Evolutionary conservation across 106 monocot genomes (phyloP), one percentile per base, ranked within the genome.

Genomic region (Dendrobium officinale): DNA sequence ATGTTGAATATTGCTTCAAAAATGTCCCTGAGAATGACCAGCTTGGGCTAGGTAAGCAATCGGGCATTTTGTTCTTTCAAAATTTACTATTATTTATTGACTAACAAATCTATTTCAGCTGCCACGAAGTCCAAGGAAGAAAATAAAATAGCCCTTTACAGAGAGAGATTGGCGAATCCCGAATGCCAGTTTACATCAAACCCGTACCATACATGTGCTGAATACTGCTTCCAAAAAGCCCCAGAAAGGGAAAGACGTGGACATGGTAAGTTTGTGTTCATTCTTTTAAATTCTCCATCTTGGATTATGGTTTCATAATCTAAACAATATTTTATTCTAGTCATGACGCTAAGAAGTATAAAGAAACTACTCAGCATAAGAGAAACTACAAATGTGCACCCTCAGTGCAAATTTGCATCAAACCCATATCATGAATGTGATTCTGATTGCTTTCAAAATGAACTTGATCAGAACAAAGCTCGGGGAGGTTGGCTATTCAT

Each of bases 171-270:
- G 22, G 56, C 42, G 37, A 29, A 59, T 56, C 15, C 51, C 4
- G 16, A 78, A 15, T 78, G 78, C 45, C 15, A 33, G 61, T 20
- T 56, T 78, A 9, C 78, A 58, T 78, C 78, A 51, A 78, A 78
- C 8, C 78, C 78, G 4, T 78, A 78, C 26, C 78, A 78, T 55
- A 9, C 11, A 40, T 78, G 78, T 8, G 17, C 58, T 33, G 78
- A 78, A 78, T 40, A 59, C 27, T 78, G 78, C 78, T 17, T 61
- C 17, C 2, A 78, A 40, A 59, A 56, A 20, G 26, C 29, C 55
- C 4, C 51, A 0, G 22, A 22, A 0, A n/a, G 26, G 61, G 61
- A 61, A 22, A 61, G 61, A 20, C 20, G n/a, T 61, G n/a, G 61
- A 61, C 48, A 31, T 51, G 68, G 42, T 6, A 84, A 78, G 31